Evolutionary conservation across 495 filamentous ascomycete genomes (phyloP), one percentile per base, ranked within the genome.

Genomic region (Tuber umbilicatum): DNA sequence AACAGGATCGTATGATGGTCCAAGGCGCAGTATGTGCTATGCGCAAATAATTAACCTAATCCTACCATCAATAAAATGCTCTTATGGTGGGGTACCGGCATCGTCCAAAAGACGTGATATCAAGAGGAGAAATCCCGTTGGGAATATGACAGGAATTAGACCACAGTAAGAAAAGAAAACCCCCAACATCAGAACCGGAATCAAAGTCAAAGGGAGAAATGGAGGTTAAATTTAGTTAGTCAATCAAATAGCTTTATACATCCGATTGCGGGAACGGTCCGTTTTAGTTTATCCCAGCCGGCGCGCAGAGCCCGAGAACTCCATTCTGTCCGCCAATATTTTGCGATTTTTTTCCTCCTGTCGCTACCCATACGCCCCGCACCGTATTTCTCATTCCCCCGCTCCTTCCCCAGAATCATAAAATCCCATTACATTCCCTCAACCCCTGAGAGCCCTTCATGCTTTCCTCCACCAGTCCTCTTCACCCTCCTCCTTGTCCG

Each of bases 391-490:
- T 69, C 31, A n/a, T 19, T 45, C 40, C 55, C 16, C 38, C 42
- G 23, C 55, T 9, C 40, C 27, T 68, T 5, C 50, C 21, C 39
- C 68, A 38, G 35, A 71, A 37, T 40, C 39, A 10, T 16, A 47
- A 39, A 10, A 55, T 69, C 39, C 72, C 68, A 77, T 73, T 45
- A 45, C 31, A 41, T 68, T 67, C 80, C 73, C 64, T 74, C 69
- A 42, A 73, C 64, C 35, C 17, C 45, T 17, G 27, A 14, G 55
- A 64, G 4, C 55, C 55, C 71, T 55, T 78, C 67, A 81, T 17
- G 78, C 78, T 69, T 73, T 74, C 40, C 75, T 78, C 78, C 79
- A 81, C 79, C 78, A 80, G 43, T 78, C 79, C 73, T 76, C 75
- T 40, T 72, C 75, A 9, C 70, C 68, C 21, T 73, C 71, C n/a